phyloP scores from a whole-genome alignment of 2,329 filamentous ascomycete genomes.

The Colletotrichum viniferum region DNA sequence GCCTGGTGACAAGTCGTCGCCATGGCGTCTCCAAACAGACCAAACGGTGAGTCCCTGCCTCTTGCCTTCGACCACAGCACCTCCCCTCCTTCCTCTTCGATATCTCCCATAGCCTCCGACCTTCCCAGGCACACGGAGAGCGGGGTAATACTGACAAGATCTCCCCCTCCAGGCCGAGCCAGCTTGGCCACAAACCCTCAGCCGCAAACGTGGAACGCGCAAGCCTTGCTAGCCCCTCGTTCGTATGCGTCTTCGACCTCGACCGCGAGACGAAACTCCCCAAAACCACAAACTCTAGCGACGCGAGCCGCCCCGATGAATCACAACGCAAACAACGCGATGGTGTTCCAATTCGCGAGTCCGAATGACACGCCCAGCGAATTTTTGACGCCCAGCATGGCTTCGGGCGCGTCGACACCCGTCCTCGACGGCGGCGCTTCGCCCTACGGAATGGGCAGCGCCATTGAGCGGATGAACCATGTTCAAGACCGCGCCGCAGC shows the following conservation, averaged over 20 bases:
- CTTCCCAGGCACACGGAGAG: background rate
- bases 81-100: background rate
- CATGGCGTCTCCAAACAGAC: constrained; percentile 22
- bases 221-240: constrained; percentile 20
- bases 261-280: constrained; percentile 7
- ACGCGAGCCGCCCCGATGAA: background rate
- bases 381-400: constrained; percentile 32
- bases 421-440: constrained; percentile 20
- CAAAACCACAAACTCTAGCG: constrained; percentile 9
- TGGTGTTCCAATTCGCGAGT: constrained; percentile 49
- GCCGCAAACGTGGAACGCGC: constrained; percentile 19
- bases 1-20: background rate
- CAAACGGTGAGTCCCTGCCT: constrained; percentile 10
- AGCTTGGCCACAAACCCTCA: constrained; percentile 10
- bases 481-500: constrained; percentile 67
- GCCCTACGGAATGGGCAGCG: constrained; percentile 53
- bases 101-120: background rate
- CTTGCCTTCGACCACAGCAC: background rate
- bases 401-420: constrained; percentile 38
- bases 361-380: constrained; percentile 33
- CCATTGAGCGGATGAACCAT: constrained; percentile 79
- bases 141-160: constrained; percentile 1
- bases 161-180: constrained; percentile 7
- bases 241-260: constrained; percentile 1
- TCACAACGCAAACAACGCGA: constrained; percentile 29